Evolutionary conservation across 805 yeast genomes (phyloP).

Genomic region (Teunomyces funiuensis): DNA sequence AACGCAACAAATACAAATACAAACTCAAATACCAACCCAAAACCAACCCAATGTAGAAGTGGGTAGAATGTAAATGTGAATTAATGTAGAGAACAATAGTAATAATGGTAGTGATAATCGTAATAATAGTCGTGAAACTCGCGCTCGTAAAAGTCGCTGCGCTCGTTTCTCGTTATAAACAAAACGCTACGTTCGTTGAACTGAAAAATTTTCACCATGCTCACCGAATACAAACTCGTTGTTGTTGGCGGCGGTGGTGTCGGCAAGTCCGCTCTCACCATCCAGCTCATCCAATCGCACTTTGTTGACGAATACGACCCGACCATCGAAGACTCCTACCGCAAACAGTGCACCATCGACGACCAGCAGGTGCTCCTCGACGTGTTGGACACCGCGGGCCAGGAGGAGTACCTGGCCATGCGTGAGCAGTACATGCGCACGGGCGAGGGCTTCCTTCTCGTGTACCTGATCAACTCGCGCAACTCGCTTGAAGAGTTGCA

Average conservation of each 20-base stretch:
- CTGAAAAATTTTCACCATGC: too few species aligned
- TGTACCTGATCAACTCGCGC: constrained; percentile 83
- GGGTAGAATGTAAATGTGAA: too few species aligned
- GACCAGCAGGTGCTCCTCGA: constrained; percentile 63
- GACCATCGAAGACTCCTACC: constrained; percentile 88
- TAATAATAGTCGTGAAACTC: too few species aligned
- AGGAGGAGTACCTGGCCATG: constrained; percentile 89
- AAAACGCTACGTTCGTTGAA: too few species aligned
- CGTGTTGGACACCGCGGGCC: constrained; percentile 97
- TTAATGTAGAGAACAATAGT: too few species aligned
- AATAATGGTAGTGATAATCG: too few species aligned
- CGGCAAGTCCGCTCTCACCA: constrained; percentile 95
- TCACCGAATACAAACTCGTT: constrained; percentile 84
- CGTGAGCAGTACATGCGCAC: constrained; percentile 92
- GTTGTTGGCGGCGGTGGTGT: constrained; percentile 99
- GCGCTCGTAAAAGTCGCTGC: too few species aligned
- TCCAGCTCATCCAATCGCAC: constrained; percentile 90
- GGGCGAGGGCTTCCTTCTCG: constrained; percentile 90
- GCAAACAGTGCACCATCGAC: constrained; percentile 86
- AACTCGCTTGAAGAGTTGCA: constrained; percentile 82
- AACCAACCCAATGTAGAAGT: too few species aligned
- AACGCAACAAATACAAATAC: too few species aligned
- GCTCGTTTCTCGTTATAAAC: too few species aligned
- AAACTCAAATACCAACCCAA: too few species aligned
- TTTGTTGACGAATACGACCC: constrained; percentile 98